Base-by-base conservation (phyloP, 2,329 filamentous ascomycete species). In the Nakataea oryzae region DNA sequence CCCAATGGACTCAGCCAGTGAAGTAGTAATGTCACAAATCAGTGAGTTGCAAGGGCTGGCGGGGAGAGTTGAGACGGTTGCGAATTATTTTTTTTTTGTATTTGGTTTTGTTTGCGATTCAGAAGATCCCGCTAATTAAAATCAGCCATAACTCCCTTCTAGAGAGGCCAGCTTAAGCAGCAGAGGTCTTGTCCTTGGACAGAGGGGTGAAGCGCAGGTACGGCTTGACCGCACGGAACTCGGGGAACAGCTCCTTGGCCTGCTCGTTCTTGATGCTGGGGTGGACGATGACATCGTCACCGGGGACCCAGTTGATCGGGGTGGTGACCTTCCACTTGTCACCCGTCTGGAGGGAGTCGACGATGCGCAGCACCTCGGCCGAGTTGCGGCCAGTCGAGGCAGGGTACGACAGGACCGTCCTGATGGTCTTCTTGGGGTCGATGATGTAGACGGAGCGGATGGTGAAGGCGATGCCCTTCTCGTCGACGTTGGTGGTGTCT, bases 391-490 rank as follows among this genome's bases (percentile, higher is more conserved):
- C 93, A 57, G 91, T 96, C 63, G 89, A 93, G 65, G 93, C 92
- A 56, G 93, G 93, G 82, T 96, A 97, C 73, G 90, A 87, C 80
- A 96, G 89, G 74, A 91, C 96, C 74, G 93, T 86, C 70, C 93
- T 88, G 78, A 96, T 95, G 76, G 88, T 93, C 87, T 96, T 96
- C 76, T 85, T 86, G 66, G 92, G 92, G 80, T 96, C 92, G 75
- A 96, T 95, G 78, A 96, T 82, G 83, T 96, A 96, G 73, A 96
- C 93, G 69, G 89, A 91, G 71, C 93, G 91, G 78, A 97, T 96
- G 69, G 93, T 96, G 79, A 96, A 93, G 62, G 92, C 91, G 69
- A 93, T 89, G 69, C 88, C 88, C 83, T 91, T 91, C 71, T 82
- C 76, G 74, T 92, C 89, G 63, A 92, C 87, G 77, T 92, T 92